Evolutionary conservation across 2,329 filamentous ascomycete species (phyloP), one percentile per base, ranked within the genome.

Genomic region (Xenosphaeropsis pyriputrescens): DNA sequence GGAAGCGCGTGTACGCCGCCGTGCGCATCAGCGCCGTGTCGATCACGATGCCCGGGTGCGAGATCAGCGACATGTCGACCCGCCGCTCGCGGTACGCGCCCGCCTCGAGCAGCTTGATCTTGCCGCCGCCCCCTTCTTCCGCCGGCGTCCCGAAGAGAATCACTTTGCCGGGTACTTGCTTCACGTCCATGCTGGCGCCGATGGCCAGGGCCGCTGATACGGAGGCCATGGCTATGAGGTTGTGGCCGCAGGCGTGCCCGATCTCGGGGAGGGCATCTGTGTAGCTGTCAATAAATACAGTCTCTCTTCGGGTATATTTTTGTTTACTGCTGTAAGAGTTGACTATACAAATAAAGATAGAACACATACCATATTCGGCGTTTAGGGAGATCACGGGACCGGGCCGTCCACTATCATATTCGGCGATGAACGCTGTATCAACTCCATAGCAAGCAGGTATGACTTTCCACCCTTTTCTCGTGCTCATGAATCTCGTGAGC

Each of bases 381-480:
- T 60, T 59, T 38, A 60, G 60, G 12, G 53, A 55, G 5, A 61
- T 53, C 4, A 53, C 60, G 3, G 65, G 64, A 0, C 66, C 67
- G n/a, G 56, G 51, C 36, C 47, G 59, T 9, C 62, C 60, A 37
- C 56, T 65, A 39, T 67, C 61, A 40, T 57, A 69, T 1, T 63
- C 61, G 4, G 67, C 68, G 18, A 64, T 58, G 58, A 69, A 72
- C 11, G 68, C 68, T 2, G 68, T 73, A 26, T 57, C 55, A 43
- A 73, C 57, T 7, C 60, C 63, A 43, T 69, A 71, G 1, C 65
- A 67, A 2, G 65, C 67, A 2, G 58, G 58, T 1, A 59, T 69
- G 18, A 75, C 67, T 19, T 60, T 55, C 68, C 69, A 72, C 29
- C 59, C 63, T 12, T 54, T 36, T 36, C 57, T 59, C 12, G 48